A percentile compares a stretch with the other conserved stretches of the same genome.
Conservation (phyloP, 208 protist genomes). For the Angomonas deanei region DNA sequence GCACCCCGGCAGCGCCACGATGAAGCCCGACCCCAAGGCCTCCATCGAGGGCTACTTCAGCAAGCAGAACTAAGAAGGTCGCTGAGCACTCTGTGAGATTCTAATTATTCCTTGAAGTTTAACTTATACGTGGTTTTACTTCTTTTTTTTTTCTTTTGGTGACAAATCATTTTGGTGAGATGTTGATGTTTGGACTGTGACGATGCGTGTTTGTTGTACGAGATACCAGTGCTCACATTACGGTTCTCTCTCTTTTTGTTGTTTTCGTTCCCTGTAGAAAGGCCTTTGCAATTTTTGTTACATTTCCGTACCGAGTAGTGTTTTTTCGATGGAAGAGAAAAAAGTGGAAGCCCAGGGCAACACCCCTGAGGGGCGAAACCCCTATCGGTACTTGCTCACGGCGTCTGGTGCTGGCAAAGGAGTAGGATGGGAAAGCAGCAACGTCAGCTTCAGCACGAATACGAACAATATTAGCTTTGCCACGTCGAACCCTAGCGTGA, state of each 20-base stretch:
- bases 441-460: not conserved
- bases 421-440: not conserved
- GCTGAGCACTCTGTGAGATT: not conserved
- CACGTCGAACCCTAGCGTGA: not conserved
- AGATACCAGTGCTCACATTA: not conserved
- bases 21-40: slow-evolving; percentile 91
- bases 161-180: not conserved
- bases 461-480: not conserved
- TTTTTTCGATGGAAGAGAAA: no score
- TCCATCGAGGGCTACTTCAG: slow-evolving; percentile 23
- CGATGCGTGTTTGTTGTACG: no score
- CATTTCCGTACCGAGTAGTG: not conserved
- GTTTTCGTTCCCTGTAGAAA: slow-evolving; percentile 7
- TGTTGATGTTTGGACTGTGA: no score
- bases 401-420: not conserved
- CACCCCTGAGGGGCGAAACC: no score
- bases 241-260: not conserved
- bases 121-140: slow-evolving; percentile 10
- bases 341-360: no score
- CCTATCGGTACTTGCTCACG: not conserved
- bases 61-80: not conserved
- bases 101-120: slow-evolving; percentile 1
- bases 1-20: slow-evolving; percentile 63
- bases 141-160: slow-evolving; percentile 14
- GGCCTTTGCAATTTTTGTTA: not conserved